Conservation (phyloP, 768 basidiomycete genomes). For the Daedaleopsis nitida region DNA sequence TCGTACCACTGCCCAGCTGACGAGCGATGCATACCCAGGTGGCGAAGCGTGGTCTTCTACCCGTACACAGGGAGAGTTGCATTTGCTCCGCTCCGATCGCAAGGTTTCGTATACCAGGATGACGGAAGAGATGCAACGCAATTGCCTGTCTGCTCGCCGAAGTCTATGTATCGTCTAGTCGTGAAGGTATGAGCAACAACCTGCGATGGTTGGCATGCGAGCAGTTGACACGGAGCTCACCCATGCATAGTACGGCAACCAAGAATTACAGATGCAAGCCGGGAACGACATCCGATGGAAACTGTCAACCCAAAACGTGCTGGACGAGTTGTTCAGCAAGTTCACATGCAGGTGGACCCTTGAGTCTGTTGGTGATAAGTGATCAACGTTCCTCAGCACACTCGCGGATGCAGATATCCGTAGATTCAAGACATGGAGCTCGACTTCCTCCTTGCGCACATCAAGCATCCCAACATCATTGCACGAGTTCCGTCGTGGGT, state of each 20-base stretch:
- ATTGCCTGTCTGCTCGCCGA: slow-evolving; percentile 23
- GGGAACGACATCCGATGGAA: slow-evolving; percentile 19
- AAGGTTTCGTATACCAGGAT: neutral
- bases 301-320: slow-evolving; percentile 21
- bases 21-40: slow-evolving; percentile 5
- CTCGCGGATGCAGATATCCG: slow-evolving; percentile 4
- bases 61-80: slow-evolving; percentile 17
- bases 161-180: slow-evolving; percentile 28
- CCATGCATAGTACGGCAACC: slow-evolving; percentile 7
- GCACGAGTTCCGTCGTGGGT: slow-evolving; percentile 1
- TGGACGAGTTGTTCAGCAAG: slow-evolving; percentile 25
- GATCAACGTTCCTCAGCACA: neutral
- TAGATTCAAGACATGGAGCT: slow-evolving; percentile 5
- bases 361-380: neutral
- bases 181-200: slow-evolving; percentile 14
- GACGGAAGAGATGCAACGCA: neutral
- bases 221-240: neutral
- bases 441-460: slow-evolving; percentile 1
- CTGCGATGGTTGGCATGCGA: neutral
- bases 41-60: slow-evolving; percentile 23
- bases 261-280: slow-evolving; percentile 20
- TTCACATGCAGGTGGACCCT: slow-evolving; percentile 16
- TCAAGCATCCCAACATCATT: neutral
- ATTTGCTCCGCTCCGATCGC: slow-evolving; percentile 21
- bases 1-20: neutral